These are phyloP conservation scores for Trichophyton rubrum DNA, from an alignment of 2,329 filamentous ascomycete species.

Conservation along the genomic window DNA sequence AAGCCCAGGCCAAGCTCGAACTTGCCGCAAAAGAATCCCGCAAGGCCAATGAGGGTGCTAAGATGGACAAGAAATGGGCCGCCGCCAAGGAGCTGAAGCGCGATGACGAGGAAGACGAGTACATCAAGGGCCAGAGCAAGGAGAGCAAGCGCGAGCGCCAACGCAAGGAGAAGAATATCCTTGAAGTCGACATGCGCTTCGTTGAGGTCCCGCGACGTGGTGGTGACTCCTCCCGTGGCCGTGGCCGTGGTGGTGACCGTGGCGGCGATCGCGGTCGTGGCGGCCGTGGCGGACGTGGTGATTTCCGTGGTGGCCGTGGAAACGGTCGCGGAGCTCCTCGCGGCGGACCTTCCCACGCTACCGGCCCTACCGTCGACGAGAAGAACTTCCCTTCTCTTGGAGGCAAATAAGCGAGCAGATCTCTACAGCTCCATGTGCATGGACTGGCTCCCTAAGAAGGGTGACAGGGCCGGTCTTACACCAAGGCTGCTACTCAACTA, in stretches of 20 bases:
- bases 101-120: conserved; percentile 50
- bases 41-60: conserved; percentile 83
- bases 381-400: conserved; percentile 37
- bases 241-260: conserved; percentile 41
- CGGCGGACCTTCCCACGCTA: conserved; percentile 22
- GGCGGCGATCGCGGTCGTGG: conserved; percentile 25
- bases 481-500: neutral
- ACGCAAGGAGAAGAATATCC: conserved; percentile 78
- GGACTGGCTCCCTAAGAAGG: neutral
- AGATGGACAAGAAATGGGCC: conserved; percentile 85
- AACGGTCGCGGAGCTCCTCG: conserved; percentile 28
- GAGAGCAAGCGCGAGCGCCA: conserved; percentile 71
- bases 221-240: conserved; percentile 34
- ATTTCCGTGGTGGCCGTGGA: conserved; percentile 35
- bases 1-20: conserved; percentile 61
- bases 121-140: conserved; percentile 50
- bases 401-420: conserved; percentile 22
- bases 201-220: conserved; percentile 53
- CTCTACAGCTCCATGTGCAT: neutral
- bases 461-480: neutral
- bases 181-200: conserved; percentile 80
- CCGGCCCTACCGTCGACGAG: conserved; percentile 30
- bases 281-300: conserved; percentile 23
- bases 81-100: conserved; percentile 56
- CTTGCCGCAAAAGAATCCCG: conserved; percentile 58